These are phyloP conservation scores for Saturnispora diversa DNA, from an alignment of 805 yeast genomes.

Conservation along the genomic window DNA sequence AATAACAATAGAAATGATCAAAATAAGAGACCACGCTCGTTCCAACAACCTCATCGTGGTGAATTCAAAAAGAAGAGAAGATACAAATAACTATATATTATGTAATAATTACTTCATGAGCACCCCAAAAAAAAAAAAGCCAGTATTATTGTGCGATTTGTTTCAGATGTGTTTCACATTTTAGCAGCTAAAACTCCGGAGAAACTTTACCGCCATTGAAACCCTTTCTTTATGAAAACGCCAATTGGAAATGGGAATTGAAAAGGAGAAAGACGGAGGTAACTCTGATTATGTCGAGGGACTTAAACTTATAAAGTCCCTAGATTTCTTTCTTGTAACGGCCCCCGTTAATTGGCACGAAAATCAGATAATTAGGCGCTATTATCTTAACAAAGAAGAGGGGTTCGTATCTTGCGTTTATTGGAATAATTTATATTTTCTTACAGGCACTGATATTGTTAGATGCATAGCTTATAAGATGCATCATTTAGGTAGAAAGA, in stretches of 20 bases:
- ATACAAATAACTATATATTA: not conserved
- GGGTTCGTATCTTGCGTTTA: slow-evolving; percentile 87
- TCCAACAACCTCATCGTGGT: slow-evolving; percentile 1
- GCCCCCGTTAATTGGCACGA: slow-evolving; percentile 95
- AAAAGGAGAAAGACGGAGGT: not conserved
- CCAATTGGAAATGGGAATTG: not conserved
- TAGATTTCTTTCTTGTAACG: slow-evolving; percentile 79
- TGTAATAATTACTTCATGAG: not conserved
- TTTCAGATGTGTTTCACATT: slow-evolving; percentile 8
- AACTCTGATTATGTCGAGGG: slow-evolving; percentile 11
- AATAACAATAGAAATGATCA: not conserved
- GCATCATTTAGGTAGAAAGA: slow-evolving; percentile 80
- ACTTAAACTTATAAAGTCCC: slow-evolving; percentile 72
- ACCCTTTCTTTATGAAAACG: not conserved
- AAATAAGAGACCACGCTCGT: not conserved
- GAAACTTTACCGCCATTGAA: not conserved
- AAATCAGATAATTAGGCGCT: slow-evolving; percentile 78
- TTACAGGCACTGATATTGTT: slow-evolving; percentile 95
- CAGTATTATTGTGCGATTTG: not conserved
- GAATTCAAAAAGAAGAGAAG: slow-evolving; percentile 5
- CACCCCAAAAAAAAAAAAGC: not conserved
- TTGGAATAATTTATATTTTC: slow-evolving; percentile 84
- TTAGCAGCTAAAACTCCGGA: slow-evolving; percentile 2
- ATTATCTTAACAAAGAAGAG: slow-evolving; percentile 78
- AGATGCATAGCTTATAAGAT: slow-evolving; percentile 83